Percentiles rank a stretch among this genome's conserved stretches.
These are phyloP conservation scores for Chlorella sp. DNA, from an alignment of 139 green algal species.

Conservation along the genomic window DNA sequence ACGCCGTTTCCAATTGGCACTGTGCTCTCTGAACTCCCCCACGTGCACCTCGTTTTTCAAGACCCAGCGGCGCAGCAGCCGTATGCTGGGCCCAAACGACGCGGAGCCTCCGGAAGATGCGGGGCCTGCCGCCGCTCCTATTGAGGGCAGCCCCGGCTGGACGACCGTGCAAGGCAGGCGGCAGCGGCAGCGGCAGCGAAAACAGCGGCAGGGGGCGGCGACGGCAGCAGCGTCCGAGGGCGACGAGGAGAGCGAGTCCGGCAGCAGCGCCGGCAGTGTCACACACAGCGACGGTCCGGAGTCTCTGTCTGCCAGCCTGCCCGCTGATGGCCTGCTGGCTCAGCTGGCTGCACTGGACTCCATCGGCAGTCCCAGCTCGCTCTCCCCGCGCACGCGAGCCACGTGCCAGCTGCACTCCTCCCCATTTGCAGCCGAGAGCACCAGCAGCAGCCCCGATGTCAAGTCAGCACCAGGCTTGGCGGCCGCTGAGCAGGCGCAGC, in stretches of 20 bases:
- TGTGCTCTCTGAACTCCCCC: no score
- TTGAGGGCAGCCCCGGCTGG: not conserved
- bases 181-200: not conserved
- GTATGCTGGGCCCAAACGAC: not conserved
- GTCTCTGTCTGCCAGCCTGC: conserved; percentile 16
- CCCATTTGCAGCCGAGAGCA: not conserved
- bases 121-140: no score
- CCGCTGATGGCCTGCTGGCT: not conserved
- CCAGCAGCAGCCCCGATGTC: not conserved
- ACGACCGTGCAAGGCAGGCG: not conserved
- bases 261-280: not conserved
- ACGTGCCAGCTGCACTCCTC: not conserved
- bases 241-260: not conserved
- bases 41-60: no score
- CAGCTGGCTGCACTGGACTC: not conserved
- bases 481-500: not conserved
- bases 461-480: not conserved
- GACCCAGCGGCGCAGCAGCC: no score
- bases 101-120: not conserved
- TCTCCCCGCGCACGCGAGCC: not conserved
- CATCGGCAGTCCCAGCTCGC: not conserved
- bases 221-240: conserved; percentile 13
- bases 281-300: not conserved
- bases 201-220: not conserved
- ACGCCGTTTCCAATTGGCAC: no score